Evolutionary conservation across 2,329 filamentous ascomycete genomes (phyloP), one percentile per base, ranked within the genome.

Genomic region (Pyrenochaeta sp.): DNA sequence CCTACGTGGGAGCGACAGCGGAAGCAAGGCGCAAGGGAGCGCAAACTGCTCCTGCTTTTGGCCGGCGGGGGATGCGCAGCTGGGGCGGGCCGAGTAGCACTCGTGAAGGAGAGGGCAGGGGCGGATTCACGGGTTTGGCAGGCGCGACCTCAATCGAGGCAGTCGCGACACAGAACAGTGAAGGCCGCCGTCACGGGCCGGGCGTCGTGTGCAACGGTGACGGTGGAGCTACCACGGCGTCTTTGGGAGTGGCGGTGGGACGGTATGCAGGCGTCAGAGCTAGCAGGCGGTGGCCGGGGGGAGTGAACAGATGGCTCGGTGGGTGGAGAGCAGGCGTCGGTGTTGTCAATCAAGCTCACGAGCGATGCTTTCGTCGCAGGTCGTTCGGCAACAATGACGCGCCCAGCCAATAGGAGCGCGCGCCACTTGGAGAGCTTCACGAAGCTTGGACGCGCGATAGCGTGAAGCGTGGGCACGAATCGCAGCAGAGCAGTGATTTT

Each of bases 11-110:
- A 27, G 49, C 43, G 51, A 56, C 42, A 50, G 45, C 42, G 48
- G 46, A 43, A 37, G 45, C 45, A 45, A 48, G 45, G 64, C 54
- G 66, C 60, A 61, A 60, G 58, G 60, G 61, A 52, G 56, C 20
- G 48, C 17, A 50, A 45, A 44, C 50, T 31, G 32, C 39, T 48
- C 39, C 15, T 39, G 15, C 31, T 41, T 32, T 35, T 41, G 52
- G 17, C 42, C 17, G 18, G 41, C n/a, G n/a, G 47, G 41, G 41
- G 31, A 14, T 12, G 14, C 21, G 15, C 35, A 45, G 29, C n/a
- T 40, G 17, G 3, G 21, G 45, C 31, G 3, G 21, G 45, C 31
- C 29, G 23, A 27, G 23, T 27, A 5, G 46, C 39, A 47, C 39
- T 23, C 45, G 32, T 39, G 39, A 20, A 23, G 3, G 33, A 42